Base-by-base conservation (phyloP, 106 monocot species). In the Platanthera zijinensis region DNA sequence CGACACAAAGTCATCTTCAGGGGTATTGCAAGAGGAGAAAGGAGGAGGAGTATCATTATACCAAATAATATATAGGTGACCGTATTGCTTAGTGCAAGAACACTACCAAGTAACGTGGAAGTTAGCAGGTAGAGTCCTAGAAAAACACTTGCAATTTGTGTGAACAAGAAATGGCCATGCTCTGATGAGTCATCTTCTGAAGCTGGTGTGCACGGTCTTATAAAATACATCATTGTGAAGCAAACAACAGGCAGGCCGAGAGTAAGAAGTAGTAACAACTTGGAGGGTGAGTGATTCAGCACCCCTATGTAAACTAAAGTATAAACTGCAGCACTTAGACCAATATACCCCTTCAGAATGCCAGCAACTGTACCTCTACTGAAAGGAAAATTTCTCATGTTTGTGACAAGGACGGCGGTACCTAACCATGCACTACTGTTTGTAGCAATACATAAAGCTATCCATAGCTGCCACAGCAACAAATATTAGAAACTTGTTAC, bases 341-440 rank as follows among this genome's bases (percentile, higher is more conserved):
- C 94, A 46, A 84, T 45, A 71, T 95, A 95, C 9, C 94, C 94
- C 81, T 95, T 95, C 12, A 95, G 61, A 66, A 95, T 83, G 25
- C 94, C 94, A 4, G 94, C 89, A 59, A 95, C 85, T 15, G 89
- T 85, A 17, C 94, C 94, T 17, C 94, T 82, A 63, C 85, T 95
- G 17, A 85, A 69, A 74, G 94, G 94, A 53, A 95, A 95, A 73
- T 95, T 95, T 63, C 91, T 86, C 94, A 95, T 91, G 87, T 95
- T 95, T 64, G 91, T 95, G 10, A 95, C 91, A 14, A 95, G 87
- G 32, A 85, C 91, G 8, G 75, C 91, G 4, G 94, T 95, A 51
- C 89, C 89, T 49, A 91, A 69, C 91, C 94, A 95, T 83, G 94
- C 94, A 75, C 91, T 82, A 72, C 91, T 92, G 67, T 95, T 95